A percentile compares a stretch with the other conserved stretches of the same genome.
phyloP scores from a whole-genome alignment of 441 rosid genomes.

The Populus hybrid region DNA sequence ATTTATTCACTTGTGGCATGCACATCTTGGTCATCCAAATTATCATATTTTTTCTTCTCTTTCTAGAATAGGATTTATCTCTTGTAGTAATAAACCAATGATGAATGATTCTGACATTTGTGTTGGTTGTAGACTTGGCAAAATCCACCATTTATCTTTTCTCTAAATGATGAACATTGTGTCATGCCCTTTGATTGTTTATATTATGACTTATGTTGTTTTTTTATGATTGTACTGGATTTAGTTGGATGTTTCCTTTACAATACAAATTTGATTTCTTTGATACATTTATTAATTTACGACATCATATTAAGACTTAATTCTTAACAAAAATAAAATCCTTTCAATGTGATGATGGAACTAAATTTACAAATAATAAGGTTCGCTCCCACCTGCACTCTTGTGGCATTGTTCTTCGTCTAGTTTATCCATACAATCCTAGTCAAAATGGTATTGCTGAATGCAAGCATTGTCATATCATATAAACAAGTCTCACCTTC shows the following conservation, averaged over 20 bases:
- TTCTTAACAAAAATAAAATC: not conserved
- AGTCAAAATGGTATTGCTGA: not conserved
- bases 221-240: conserved; percentile 6
- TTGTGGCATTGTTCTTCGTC: not conserved
- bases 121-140: too few relatives aligned
- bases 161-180: too few relatives aligned
- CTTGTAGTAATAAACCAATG: too few relatives aligned
- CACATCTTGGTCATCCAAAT: too few relatives aligned
- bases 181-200: too few relatives aligned
- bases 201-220: too few relatives aligned
- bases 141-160: too few relatives aligned
- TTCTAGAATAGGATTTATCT: too few relatives aligned
- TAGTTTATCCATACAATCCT: too few relatives aligned
- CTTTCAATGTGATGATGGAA: conserved; percentile 4
- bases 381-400: not conserved
- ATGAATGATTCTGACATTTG: too few relatives aligned
- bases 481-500: not conserved
- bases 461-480: not conserved
- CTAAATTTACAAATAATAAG: not conserved
- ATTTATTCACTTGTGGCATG: too few relatives aligned
- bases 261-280: not conserved
- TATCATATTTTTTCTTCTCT: too few relatives aligned
- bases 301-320: not conserved
- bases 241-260: conserved; percentile 9
- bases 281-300: not conserved